Percentiles rank a stretch among this genome's conserved stretches.
phyloP scores from a whole-genome alignment of 2,329 filamentous ascomycete genomes.

The Juglanconis sp. region DNA sequence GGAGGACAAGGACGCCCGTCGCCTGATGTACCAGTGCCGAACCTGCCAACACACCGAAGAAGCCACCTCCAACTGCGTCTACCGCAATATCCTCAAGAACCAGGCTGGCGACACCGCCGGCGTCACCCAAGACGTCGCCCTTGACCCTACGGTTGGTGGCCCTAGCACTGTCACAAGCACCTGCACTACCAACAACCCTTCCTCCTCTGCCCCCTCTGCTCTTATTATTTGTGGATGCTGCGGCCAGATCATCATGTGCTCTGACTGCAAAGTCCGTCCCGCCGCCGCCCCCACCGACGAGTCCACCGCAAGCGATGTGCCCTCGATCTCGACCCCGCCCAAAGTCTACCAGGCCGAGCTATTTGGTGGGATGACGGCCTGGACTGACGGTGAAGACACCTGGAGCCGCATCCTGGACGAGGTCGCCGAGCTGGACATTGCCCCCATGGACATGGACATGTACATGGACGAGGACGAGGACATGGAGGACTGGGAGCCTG shows the following conservation, averaged over 20 bases:
- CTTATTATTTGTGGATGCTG: constrained; percentile 44
- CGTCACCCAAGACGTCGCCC: constrained; percentile 94
- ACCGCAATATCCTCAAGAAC: constrained; percentile 89
- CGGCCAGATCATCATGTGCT: constrained; percentile 42
- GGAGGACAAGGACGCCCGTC: constrained; percentile 80
- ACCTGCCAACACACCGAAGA: constrained; percentile 90
- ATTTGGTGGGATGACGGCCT: constrained; percentile 7
- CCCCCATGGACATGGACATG: constrained; percentile 15
- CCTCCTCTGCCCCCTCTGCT: constrained; percentile 9
- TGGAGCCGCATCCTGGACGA: constrained; percentile 24
- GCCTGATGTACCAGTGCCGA: constrained; percentile 91
- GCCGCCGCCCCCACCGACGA: constrained; percentile 16
- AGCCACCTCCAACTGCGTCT: constrained; percentile 86
- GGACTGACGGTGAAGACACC: constrained; percentile 22
- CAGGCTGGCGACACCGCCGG: constrained; percentile 92
- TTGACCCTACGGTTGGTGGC: constrained; percentile 94
- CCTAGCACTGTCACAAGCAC: constrained; percentile 20
- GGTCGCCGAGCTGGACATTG: constrained; percentile 11
- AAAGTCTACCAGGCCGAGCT: constrained; percentile 13
- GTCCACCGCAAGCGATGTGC: constrained; percentile 17
- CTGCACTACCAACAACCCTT: constrained; percentile 6
- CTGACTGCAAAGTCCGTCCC: constrained; percentile 31
- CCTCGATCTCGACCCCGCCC: constrained; percentile 10
- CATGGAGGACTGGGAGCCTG: constrained; percentile 18
- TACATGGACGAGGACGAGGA: constrained; percentile 17